These are phyloP conservation scores for Colletotrichum tropicale DNA, from an alignment of 2,329 filamentous ascomycete species.

Conservation along the genomic window DNA sequence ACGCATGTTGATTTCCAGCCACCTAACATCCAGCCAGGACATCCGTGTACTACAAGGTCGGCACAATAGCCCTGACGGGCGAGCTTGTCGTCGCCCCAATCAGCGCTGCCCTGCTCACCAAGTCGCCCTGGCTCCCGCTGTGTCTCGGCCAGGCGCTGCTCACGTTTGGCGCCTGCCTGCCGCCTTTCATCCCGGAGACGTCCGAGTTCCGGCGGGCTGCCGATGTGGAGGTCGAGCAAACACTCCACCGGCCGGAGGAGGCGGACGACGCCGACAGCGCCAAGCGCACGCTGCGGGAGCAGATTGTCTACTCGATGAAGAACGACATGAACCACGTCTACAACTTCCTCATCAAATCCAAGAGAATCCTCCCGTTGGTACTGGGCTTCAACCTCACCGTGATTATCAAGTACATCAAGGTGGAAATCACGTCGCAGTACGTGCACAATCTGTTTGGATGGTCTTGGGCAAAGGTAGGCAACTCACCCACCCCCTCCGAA, in stretches of 20 bases:
- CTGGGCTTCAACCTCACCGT: conserved; percentile 37
- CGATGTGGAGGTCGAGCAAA: conserved; percentile 24
- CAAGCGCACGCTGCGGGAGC: not conserved
- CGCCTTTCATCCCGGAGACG: conserved; percentile 47
- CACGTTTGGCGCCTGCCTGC: conserved; percentile 28
- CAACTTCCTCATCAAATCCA: conserved; percentile 44
- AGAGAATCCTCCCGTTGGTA: conserved; percentile 40
- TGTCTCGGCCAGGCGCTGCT: conserved; percentile 35
- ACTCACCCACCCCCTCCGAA: too few species aligned
- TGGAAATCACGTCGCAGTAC: conserved; percentile 52
- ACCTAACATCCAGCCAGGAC: conserved; percentile 27
- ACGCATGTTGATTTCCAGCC: not conserved
- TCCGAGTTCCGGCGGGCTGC: conserved; percentile 35
- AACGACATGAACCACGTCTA: conserved; percentile 38
- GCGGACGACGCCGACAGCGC: not conserved
- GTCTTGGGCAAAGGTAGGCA: conserved; percentile 47
- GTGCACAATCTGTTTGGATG: conserved; percentile 54
- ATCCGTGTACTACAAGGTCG: conserved; percentile 43
- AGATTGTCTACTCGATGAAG: conserved; percentile 27
- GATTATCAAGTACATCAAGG: conserved; percentile 33
- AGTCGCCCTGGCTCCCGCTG: conserved; percentile 45
- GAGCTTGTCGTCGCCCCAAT: conserved; percentile 43
- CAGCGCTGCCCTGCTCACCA: conserved; percentile 41
- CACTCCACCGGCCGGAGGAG: not conserved
- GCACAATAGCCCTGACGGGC: conserved; percentile 39